Percentiles rank a stretch among this genome's conserved stretches.
These are phyloP conservation scores for Chlorophyllum brunneum DNA, from an alignment of 768 basidiomycete species.

Conservation along the genomic window DNA sequence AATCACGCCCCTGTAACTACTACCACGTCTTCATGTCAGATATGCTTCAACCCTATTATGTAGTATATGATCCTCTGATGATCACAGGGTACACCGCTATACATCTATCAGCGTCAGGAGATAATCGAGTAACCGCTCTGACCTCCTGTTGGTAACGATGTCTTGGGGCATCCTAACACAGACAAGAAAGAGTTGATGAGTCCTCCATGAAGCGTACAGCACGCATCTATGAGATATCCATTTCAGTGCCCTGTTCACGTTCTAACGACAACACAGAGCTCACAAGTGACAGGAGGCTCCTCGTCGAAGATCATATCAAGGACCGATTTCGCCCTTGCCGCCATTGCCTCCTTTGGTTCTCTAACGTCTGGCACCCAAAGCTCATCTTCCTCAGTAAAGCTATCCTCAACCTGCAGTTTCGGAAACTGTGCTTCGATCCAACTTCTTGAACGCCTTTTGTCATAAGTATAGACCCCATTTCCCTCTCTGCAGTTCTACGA, in stretches of 20 bases:
- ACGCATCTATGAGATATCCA: slow-evolving; percentile 49
- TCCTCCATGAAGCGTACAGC: slow-evolving; percentile 64
- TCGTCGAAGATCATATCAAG: slow-evolving; percentile 53
- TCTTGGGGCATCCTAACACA: slow-evolving; percentile 40
- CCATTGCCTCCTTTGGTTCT: slow-evolving; percentile 46
- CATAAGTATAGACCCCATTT: slow-evolving; percentile 68
- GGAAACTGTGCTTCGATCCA: slow-evolving; percentile 50
- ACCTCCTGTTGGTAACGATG: slow-evolving; percentile 63
- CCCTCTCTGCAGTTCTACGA: slow-evolving; percentile 63
- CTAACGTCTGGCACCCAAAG: slow-evolving; percentile 54
- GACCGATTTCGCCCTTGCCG: slow-evolving; percentile 43
- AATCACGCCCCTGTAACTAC: not conserved
- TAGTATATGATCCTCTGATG: slow-evolving; percentile 1
- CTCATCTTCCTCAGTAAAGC: slow-evolving; percentile 59
- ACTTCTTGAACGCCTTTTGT: slow-evolving; percentile 49
- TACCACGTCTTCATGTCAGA: not conserved
- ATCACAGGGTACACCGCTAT: slow-evolving; percentile 8
- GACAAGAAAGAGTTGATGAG: slow-evolving; percentile 55
- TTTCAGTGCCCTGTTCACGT: not conserved
- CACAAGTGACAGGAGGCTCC: slow-evolving; percentile 42
- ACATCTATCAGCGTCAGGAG: not conserved
- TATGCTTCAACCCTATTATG: not conserved
- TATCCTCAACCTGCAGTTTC: slow-evolving; percentile 48
- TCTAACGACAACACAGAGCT: slow-evolving; percentile 18
- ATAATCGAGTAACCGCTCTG: not conserved